Evolutionary conservation across 140 eudicot genomes (phyloP).

Genomic region (Senecio squalidus): DNA sequence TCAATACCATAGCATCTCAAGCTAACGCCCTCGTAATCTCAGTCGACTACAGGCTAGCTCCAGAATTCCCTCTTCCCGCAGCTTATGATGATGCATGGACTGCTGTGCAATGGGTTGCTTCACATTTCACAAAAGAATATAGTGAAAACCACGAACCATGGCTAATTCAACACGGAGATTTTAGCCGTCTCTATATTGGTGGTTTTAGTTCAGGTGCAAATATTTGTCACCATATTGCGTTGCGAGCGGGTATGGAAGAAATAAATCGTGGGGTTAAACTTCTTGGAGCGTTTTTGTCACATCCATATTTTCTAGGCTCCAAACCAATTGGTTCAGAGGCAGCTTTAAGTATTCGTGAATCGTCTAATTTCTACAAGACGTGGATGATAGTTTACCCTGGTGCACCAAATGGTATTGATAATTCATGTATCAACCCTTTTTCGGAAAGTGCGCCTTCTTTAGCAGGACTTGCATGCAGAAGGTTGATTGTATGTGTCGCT

Average conservation of each 20-base stretch:
- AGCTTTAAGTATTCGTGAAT: slow-evolving; percentile 8
- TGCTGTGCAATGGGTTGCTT: slow-evolving; percentile 41
- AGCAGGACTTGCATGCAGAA: slow-evolving; percentile 27
- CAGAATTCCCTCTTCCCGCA: slow-evolving; percentile 38
- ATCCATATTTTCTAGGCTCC: slow-evolving; percentile 50
- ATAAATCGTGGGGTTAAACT: slow-evolving; percentile 29
- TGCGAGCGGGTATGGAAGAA: slow-evolving; percentile 31
- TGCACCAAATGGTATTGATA: slow-evolving; percentile 33
- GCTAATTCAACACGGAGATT: slow-evolving; percentile 40
- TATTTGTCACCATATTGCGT: slow-evolving; percentile 40
- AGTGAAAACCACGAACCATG: slow-evolving; percentile 31
- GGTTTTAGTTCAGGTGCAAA: slow-evolving; percentile 63
- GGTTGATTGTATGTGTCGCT: slow-evolving; percentile 41
- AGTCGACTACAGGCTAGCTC: slow-evolving; percentile 35
- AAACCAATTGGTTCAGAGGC: slow-evolving; percentile 27
- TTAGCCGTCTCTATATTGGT: slow-evolving; percentile 34
- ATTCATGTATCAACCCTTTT: slow-evolving; percentile 42
- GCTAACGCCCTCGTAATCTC: slow-evolving; percentile 33
- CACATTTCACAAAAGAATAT: slow-evolving; percentile 10
- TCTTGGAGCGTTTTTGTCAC: slow-evolving; percentile 29
- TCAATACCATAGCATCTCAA: slow-evolving; percentile 22
- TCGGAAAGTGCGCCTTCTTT: slow-evolving; percentile 33
- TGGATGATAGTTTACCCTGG: slow-evolving; percentile 36
- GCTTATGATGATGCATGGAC: slow-evolving; percentile 44
- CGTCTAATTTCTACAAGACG: slow-evolving; percentile 1